A percentile compares a stretch with the other conserved stretches of the same genome.
Evolutionary conservation across 805 yeast species (phyloP).

Genomic region (Torulaspora delbrueckii): DNA sequence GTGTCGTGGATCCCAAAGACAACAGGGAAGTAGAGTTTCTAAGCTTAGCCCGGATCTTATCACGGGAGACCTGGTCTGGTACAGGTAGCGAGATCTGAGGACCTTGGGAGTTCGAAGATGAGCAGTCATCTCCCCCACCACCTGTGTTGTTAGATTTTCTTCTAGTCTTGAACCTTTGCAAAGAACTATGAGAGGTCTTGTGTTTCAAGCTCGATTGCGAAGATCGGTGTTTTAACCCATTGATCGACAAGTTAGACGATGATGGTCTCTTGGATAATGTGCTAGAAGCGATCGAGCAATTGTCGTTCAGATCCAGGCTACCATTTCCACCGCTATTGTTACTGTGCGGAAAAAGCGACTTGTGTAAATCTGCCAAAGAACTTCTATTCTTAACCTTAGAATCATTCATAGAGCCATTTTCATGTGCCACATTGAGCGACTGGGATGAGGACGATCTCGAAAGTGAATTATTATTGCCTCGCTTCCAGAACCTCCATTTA

Average conservation of each 20-base stretch:
- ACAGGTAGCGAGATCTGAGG: constrained; percentile 52
- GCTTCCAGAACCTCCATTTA: constrained; percentile 37
- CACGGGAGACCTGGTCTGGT: constrained; percentile 51
- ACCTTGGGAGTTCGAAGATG: constrained; percentile 11
- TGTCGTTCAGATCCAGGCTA: constrained; percentile 5
- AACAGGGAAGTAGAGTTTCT: constrained; percentile 38
- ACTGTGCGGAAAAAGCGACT: constrained; percentile 15
- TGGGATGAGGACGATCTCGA: constrained; percentile 16
- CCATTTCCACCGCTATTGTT: constrained; percentile 7
- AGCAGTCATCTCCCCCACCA: constrained; percentile 12
- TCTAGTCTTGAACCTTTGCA: constrained; percentile 29
- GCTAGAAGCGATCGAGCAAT: constrained; percentile 7
- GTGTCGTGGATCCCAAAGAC: constrained; percentile 28
- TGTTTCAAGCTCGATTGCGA: constrained; percentile 30
- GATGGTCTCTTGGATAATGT: constrained; percentile 21
- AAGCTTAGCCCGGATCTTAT: constrained; percentile 49
- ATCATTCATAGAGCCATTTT: not conserved
- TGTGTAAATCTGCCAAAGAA: constrained; percentile 27
- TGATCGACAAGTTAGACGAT: constrained; percentile 21
- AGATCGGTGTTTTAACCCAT: constrained; percentile 20
- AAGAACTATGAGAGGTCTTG: constrained; percentile 33
- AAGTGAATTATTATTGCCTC: constrained; percentile 15
- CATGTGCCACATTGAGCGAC: constrained; percentile 6
- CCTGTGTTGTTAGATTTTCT: constrained; percentile 23
- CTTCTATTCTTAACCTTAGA: constrained; percentile 17